Evolutionary conservation across 148 eudicot species (phyloP), one percentile per base, ranked within the genome.

Genomic region (Arbutus unedo): DNA sequence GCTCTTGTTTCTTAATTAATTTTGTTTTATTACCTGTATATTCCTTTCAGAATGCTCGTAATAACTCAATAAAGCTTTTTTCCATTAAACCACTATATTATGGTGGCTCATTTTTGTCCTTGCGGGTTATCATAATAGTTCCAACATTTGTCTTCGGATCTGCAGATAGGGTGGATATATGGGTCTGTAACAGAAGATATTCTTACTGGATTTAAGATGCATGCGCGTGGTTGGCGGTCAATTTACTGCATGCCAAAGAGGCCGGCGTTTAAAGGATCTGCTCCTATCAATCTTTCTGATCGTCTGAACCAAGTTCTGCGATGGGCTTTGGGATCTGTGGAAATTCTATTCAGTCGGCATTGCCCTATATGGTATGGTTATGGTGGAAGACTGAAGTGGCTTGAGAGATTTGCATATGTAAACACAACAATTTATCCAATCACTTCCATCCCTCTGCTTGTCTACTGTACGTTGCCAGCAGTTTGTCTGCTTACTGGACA

Each of bases 131-230:
- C 2, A 57, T 48, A 66, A 49, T 16, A 41, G 16, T 64, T 41
- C 68, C 47, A 60, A 47, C 56, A 8, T 54, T 53, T 78, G 59
- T 59, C 31, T 49, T 21, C 49, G 51, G 59, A 19, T 83, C n/a
- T 86, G 83, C 93, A 93, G 95, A 93, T 93, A 23, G 97, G 97
- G 81, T 93, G 97, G 97, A 93, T 93, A 23, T 93, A 93, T 85
- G 97, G 98, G 53, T 93, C 97, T 74, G 97, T 93, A 14, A 93
- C 97, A 70, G 97, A 93, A 88, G 97, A 93, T 91, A 93, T 93
- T 91, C 92, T 93, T 82, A 93, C 95, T 21, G 97, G 97, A 76
- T 93, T 93, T 79, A 92, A 92, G 87, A 93, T 93, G 97, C 97
- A 93, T 85, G 93, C 97, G 15, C 97, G 95, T 81, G 97, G 97